Conservation (phyloP, 805 yeast species). For the Hanseniaspora taiwanica region DNA sequence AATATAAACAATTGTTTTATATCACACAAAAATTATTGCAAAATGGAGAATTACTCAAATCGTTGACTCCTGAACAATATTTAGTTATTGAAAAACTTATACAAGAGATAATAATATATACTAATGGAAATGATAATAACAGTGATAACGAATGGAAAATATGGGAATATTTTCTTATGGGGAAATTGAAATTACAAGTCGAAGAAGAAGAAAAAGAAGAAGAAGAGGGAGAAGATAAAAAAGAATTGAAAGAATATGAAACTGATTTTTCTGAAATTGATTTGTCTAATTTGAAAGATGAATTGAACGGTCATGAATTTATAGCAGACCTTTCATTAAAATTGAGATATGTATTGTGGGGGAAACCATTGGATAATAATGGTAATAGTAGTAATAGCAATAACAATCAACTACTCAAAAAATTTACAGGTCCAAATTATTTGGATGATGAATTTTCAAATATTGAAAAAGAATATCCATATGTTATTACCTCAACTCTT, state of each 20-base stretch:
- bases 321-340: slow-evolving; percentile 48
- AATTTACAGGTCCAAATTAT: slow-evolving; percentile 10
- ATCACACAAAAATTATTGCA: slow-evolving; percentile 26
- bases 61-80: slow-evolving; percentile 43
- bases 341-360: slow-evolving; percentile 58
- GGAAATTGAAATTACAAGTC: slow-evolving; percentile 2
- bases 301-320: slow-evolving; percentile 32
- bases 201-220: slow-evolving; percentile 1
- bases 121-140: background rate
- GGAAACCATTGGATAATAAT: slow-evolving; percentile 35
- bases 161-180: slow-evolving; percentile 2
- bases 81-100: slow-evolving; percentile 29
- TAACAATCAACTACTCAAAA: slow-evolving; percentile 1
- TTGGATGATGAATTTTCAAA: slow-evolving; percentile 1
- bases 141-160: background rate
- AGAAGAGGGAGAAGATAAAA: slow-evolving; percentile 2
- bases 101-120: slow-evolving; percentile 1
- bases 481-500: slow-evolving; percentile 8
- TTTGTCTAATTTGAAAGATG: slow-evolving; percentile 26
- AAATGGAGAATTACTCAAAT: slow-evolving; percentile 32
- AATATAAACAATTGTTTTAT: slow-evolving; percentile 18
- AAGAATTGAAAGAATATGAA: slow-evolving; percentile 6
- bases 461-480: background rate
- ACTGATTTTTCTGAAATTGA: slow-evolving; percentile 29
- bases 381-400: slow-evolving; percentile 20